Base-by-base conservation (phyloP, 179 eudicot genomes). In the Silene coronaria region DNA sequence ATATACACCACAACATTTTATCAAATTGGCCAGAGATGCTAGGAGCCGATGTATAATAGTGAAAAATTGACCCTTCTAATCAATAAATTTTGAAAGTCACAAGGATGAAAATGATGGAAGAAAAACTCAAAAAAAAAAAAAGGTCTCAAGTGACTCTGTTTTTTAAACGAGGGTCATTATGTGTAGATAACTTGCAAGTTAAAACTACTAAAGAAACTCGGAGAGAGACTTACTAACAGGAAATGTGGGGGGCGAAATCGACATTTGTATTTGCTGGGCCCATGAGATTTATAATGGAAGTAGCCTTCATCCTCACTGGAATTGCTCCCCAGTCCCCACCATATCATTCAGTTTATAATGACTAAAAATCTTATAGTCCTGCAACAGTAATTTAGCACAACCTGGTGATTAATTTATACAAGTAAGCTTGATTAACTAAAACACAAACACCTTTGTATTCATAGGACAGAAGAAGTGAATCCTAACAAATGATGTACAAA, bases 291-390 rank as follows among this genome's bases (percentile, higher is more conserved):
- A 83, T 88, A 85, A 86, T 88, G 85, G 89, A 78, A 76, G 89
- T 85, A 71, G 82, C 89, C 83, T 80, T 88, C 91, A 88, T 88
- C 91, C 86, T 85, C 84, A 76, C 91, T 88, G 91, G 86, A 85
- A 80, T 78, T 78, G 86, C 76, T 77, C 84, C 88, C 86, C 80
- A 82, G 75, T 77, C 84, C 88, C 86, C 80, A 82, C 85, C 85
- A 79, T 51, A 67, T 45, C 28, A 78, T 57, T 64, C 70, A 59
- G 19, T 59, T 79, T 34, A 66, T 72, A 70, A 38, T 30, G 60
- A 55, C 22, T 22, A 71, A 51, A 63, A 51, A 71, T 71, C 55
- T 71, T 36, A 14, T 32, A 28, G 42, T 51, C 38, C 75, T 57
- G 58, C 53, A 74, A 77, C 5, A 17, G 71, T 55, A 75, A 23